Conservation (phyloP, 2,329 filamentous ascomycete genomes). For the Beauveria asiatica region DNA sequence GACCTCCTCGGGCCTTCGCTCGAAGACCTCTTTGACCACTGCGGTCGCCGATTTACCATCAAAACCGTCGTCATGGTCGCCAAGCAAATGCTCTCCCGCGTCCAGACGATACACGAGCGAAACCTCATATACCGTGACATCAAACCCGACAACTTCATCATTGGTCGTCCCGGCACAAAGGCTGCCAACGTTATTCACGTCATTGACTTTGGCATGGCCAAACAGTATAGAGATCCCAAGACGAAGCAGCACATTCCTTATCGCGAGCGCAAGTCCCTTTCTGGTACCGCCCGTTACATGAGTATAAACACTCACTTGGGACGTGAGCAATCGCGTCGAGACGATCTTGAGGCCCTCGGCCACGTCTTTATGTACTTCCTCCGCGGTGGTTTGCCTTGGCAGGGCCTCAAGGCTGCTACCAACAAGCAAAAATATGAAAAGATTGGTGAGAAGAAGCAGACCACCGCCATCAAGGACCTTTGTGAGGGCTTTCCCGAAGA, state of each 20-base stretch:
- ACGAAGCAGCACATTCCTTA: slow-evolving; percentile 99
- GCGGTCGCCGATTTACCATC: slow-evolving; percentile 86
- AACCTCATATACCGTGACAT: slow-evolving; percentile 99
- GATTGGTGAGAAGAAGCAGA: slow-evolving; percentile 99
- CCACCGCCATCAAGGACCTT: slow-evolving; percentile 90
- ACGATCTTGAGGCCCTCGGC: slow-evolving; percentile 83
- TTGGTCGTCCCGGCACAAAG: slow-evolving; percentile 85
- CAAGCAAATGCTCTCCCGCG: slow-evolving; percentile 95
- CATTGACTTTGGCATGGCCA: slow-evolving; percentile 98
- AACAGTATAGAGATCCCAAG: slow-evolving; percentile 97
- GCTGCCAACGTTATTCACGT: slow-evolving; percentile 97
- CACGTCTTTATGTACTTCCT: slow-evolving; percentile 71
- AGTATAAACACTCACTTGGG: slow-evolving; percentile 98
- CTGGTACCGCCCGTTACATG: slow-evolving; percentile 96
- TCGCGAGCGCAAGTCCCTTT: slow-evolving; percentile 91
- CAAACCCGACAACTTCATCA: slow-evolving; percentile 98
- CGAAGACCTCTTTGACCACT: slow-evolving; percentile 96
- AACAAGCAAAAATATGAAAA: slow-evolving; percentile 99
- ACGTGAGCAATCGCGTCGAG: slow-evolving; percentile 88
- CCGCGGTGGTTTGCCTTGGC: slow-evolving; percentile 62
- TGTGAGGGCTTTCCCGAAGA: slow-evolving; percentile 95
- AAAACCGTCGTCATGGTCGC: slow-evolving; percentile 99
- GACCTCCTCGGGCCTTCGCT: slow-evolving; percentile 90
- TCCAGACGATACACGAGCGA: slow-evolving; percentile 94
- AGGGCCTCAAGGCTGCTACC: slow-evolving; percentile 63